These are phyloP conservation scores for Syzygium aromaticum DNA, from an alignment of 345 rosid species.

Conservation along the genomic window DNA sequence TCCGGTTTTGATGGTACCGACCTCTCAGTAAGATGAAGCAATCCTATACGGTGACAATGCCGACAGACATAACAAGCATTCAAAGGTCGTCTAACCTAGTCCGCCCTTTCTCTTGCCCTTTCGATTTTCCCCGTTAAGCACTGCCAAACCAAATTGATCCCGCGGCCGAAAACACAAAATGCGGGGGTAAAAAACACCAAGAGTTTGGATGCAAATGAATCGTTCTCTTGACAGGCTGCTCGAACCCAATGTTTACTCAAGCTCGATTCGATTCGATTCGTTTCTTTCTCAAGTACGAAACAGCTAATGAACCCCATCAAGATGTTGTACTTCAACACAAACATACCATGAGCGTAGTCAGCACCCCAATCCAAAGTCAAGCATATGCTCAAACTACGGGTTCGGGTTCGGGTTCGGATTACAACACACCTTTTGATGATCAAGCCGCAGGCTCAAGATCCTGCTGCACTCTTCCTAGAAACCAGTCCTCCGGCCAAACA, in stretches of 20 bases:
- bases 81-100: background rate
- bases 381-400: background rate
- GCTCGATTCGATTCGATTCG: background rate
- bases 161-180: background rate
- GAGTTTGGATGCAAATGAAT: background rate
- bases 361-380: background rate
- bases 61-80: background rate
- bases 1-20: background rate
- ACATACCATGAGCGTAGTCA: background rate
- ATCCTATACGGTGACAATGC: background rate
- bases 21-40: background rate
- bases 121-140: background rate
- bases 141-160: background rate
- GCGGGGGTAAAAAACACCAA: fast-evolving
- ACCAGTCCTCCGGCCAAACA: background rate
- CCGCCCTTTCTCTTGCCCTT: background rate
- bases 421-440: background rate
- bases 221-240: background rate
- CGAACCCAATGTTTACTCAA: background rate
- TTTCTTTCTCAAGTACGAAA: background rate
- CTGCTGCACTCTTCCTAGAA: background rate
- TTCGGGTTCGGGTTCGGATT: background rate
- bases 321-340: background rate
- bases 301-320: background rate
- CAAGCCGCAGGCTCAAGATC: background rate